phyloP scores from a whole-genome alignment of 371 early-diverging fungal species.

The Mucor plumbeus region DNA sequence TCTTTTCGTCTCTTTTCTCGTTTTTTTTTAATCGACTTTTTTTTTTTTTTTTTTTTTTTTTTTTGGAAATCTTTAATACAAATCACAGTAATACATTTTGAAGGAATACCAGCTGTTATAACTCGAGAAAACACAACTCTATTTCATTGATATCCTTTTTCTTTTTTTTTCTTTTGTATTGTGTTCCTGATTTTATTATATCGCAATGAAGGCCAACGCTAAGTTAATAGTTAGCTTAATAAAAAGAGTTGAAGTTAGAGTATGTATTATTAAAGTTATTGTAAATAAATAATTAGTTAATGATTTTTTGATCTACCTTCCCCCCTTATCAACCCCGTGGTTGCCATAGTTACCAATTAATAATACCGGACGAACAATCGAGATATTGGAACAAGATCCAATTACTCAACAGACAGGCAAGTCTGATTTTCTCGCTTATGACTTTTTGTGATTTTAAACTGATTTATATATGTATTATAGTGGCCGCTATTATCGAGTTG shows the following conservation, averaged over 20 bases:
- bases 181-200: too few relatives aligned
- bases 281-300: neutral
- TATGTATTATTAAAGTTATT: constrained; percentile 15
- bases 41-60: neutral
- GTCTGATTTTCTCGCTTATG: neutral
- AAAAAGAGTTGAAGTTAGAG: constrained; percentile 57
- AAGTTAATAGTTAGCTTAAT: constrained; percentile 57
- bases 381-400: constrained; percentile 67
- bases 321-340: too few relatives aligned
- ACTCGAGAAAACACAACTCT: neutral
- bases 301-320: constrained; percentile 1
- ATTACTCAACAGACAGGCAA: constrained; percentile 66
- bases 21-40: neutral
- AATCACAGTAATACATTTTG: too few relatives aligned
- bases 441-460: neutral
- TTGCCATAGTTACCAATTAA: constrained; percentile 61
- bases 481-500: constrained; percentile 64
- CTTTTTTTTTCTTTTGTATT: too few relatives aligned
- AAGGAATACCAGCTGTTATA: too few relatives aligned
- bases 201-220: constrained; percentile 47
- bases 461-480: constrained; percentile 16
- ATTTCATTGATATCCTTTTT: too few relatives aligned
- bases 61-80: too few relatives aligned
- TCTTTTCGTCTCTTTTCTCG: constrained; percentile 10
- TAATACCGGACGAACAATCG: constrained; percentile 56